Evolutionary conservation across 768 basidiomycete species (phyloP).

Genomic region (Suillus lakei): DNA sequence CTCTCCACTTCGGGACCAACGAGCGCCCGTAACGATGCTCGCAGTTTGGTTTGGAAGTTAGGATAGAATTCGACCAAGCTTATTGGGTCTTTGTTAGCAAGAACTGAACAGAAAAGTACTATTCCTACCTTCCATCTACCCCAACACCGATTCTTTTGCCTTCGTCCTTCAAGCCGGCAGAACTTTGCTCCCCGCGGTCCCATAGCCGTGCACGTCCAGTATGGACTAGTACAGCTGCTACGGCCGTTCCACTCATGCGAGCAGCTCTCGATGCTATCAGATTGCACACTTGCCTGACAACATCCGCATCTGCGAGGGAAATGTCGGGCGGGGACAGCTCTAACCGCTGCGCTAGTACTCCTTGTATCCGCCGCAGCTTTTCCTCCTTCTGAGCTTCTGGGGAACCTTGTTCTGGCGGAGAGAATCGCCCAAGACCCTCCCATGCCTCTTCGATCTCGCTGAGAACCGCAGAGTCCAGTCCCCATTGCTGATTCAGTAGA

Average conservation of each 20-base stretch:
- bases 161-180: constrained; percentile 30
- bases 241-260: constrained; percentile 80
- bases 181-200: constrained; percentile 36
- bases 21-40: constrained; percentile 73
- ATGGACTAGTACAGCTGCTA: constrained; percentile 86
- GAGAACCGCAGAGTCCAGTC: constrained; percentile 92
- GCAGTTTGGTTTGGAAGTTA: constrained; percentile 73
- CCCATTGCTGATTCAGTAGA: constrained; percentile 87
- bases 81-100: constrained; percentile 7
- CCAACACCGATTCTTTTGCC: constrained; percentile 75
- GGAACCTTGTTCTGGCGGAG: constrained; percentile 24
- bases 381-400: constrained; percentile 15
- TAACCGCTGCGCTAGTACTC: constrained; percentile 65
- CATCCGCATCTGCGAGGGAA: constrained; percentile 65
- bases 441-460: constrained; percentile 82
- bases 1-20: constrained; percentile 84
- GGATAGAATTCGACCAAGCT: constrained; percentile 95
- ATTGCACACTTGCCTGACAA: constrained; percentile 80
- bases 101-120: neutral
- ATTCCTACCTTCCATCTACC: constrained; percentile 85
- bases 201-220: constrained; percentile 68
- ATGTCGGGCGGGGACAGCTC: constrained; percentile 47
- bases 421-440: constrained; percentile 47
- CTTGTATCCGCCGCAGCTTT: constrained; percentile 59
- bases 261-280: constrained; percentile 85